phyloP scores from a whole-genome alignment of 345 rosid species.

The Lepidium africanum region DNA sequence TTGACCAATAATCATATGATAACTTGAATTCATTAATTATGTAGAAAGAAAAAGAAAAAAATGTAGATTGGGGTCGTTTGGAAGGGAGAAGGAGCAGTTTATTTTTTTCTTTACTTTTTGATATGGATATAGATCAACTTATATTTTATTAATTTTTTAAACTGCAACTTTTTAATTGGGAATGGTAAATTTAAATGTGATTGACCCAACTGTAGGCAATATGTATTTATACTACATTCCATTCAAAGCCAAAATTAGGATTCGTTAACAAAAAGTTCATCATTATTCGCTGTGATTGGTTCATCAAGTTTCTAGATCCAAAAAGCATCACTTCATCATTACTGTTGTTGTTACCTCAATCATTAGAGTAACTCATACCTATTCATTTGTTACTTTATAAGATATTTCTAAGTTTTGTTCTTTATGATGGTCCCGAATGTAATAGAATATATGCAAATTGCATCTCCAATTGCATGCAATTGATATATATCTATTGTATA shows the following conservation, averaged over 20 bases:
- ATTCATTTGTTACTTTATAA: neutral
- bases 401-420: conserved; percentile 2
- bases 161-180: too few species aligned
- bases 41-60: too few species aligned
- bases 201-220: too few species aligned
- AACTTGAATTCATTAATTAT: too few species aligned
- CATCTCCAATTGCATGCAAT: neutral
- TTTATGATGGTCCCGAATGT: neutral
- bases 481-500: neutral
- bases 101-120: too few species aligned
- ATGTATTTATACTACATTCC: too few species aligned
- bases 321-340: conserved; percentile 13
- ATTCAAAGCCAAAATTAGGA: neutral
- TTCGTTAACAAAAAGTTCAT: conserved; percentile 9
- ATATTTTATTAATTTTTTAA: too few species aligned
- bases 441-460: neutral
- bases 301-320: conserved; percentile 3
- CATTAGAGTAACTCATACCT: conserved; percentile 1
- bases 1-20: too few species aligned
- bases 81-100: too few species aligned
- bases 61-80: too few species aligned
- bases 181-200: too few species aligned
- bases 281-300: neutral
- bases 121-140: too few species aligned
- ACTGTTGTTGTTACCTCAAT: conserved; percentile 6